phyloP scores from a whole-genome alignment of 2,329 filamentous ascomycete species.

The Trichoderma sp. region DNA sequence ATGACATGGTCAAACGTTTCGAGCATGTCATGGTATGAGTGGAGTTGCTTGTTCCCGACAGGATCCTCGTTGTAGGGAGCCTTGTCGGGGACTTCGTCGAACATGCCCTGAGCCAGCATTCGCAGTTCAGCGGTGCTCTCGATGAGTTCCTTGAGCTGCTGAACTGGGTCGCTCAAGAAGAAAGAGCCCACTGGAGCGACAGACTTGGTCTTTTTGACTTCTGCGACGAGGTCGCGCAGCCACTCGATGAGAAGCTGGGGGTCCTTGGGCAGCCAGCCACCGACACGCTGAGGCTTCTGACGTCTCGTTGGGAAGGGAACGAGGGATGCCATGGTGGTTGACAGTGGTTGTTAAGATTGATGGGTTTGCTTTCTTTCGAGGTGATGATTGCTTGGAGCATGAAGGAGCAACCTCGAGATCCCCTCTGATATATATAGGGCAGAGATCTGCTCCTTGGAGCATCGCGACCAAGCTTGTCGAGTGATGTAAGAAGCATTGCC shows the following conservation, averaged over 20 bases:
- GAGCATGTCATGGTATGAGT: constrained; percentile 33
- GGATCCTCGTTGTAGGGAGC: constrained; percentile 31
- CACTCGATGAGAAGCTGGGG: constrained; percentile 9
- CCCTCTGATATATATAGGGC: constrained; percentile 8
- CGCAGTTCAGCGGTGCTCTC: constrained; percentile 32
- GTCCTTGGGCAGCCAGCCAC: constrained; percentile 26
- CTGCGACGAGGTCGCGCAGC: constrained; percentile 17
- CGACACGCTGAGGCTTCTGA: constrained; percentile 1
- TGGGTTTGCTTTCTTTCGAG: not conserved
- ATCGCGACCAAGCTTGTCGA: not conserved
- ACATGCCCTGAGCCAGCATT: constrained; percentile 34
- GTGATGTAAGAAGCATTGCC: not conserved
- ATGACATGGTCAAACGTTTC: constrained; percentile 31
- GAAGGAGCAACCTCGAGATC: not conserved
- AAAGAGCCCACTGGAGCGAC: not conserved
- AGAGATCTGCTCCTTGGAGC: not conserved
- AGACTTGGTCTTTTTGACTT: constrained; percentile 5
- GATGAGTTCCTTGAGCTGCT: constrained; percentile 27
- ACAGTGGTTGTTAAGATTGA: not conserved
- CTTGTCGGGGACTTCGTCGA: constrained; percentile 34
- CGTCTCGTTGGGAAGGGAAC: not conserved
- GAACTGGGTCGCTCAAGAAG: not conserved
- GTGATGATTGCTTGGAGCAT: not conserved
- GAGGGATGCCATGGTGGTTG: not conserved
- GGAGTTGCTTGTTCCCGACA: constrained; percentile 28